These are phyloP conservation scores for Microcos paniculata DNA, from an alignment of 345 rosid genomes.

Conservation along the genomic window DNA sequence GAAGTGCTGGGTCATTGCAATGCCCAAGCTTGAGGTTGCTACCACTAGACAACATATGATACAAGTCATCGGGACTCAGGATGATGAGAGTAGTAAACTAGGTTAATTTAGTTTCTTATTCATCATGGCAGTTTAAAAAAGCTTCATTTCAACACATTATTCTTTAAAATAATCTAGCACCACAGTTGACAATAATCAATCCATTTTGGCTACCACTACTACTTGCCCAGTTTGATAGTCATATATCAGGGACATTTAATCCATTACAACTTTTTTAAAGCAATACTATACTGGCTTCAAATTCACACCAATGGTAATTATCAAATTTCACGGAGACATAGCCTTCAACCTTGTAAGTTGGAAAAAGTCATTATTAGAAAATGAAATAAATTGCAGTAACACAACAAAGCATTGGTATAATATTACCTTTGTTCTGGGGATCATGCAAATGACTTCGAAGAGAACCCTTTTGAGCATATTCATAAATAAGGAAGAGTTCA, in stretches of 20 bases:
- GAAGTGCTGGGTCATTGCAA: background rate
- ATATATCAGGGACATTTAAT: background rate
- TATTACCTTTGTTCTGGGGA: slow-evolving; percentile 81
- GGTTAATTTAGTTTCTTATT: background rate
- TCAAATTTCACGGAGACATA: background rate
- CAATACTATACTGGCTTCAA: background rate
- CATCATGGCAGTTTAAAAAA: background rate
- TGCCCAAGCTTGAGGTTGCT: background rate
- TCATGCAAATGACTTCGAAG: slow-evolving; percentile 85
- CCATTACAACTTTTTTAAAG: background rate
- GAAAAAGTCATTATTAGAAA: background rate
- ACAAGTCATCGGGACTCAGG: background rate
- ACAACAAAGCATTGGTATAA: background rate
- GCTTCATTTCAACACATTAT: background rate
- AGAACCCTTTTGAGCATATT: slow-evolving; percentile 89
- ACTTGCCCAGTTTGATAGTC: background rate
- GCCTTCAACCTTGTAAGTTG: background rate
- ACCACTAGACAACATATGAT: background rate
- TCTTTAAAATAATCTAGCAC: background rate
- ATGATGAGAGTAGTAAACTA: background rate
- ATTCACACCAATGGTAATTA: background rate
- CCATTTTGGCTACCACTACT: background rate
- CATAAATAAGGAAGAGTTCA: slow-evolving; percentile 87
- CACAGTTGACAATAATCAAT: background rate
- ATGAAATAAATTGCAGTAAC: background rate